Percentiles rank a stretch among this genome's conserved stretches.
These are phyloP conservation scores for Vanderwaltozyma tropicalis DNA, from an alignment of 805 yeast genomes.

Conservation along the genomic window DNA sequence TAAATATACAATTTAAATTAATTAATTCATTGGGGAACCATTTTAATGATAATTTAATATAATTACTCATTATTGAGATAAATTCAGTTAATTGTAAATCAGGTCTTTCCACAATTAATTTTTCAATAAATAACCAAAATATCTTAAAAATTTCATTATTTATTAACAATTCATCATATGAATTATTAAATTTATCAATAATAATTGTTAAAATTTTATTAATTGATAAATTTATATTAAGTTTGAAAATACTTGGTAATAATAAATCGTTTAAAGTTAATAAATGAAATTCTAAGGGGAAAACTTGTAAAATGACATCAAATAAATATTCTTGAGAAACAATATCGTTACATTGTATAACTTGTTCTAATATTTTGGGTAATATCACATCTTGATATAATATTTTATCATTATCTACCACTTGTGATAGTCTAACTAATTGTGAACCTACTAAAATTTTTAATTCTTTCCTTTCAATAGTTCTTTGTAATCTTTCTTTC, in stretches of 20 bases:
- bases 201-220: slow-evolving; percentile 63
- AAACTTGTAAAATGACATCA: slow-evolving; percentile 87
- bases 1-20: slow-evolving; percentile 54
- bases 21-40: slow-evolving; percentile 51
- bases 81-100: slow-evolving; percentile 60
- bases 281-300: slow-evolving; percentile 87
- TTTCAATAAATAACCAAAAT: slow-evolving; percentile 56
- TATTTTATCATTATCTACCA: slow-evolving; percentile 57
- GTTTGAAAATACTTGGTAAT: slow-evolving; percentile 44
- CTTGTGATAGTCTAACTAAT: slow-evolving; percentile 76
- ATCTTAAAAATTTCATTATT: slow-evolving; percentile 40
- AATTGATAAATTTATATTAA: slow-evolving; percentile 63
- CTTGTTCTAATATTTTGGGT: slow-evolving; percentile 78
- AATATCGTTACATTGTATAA: slow-evolving; percentile 82
- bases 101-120: slow-evolving; percentile 46
- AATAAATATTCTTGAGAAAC: slow-evolving; percentile 86
- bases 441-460: slow-evolving; percentile 90
- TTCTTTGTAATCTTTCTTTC: slow-evolving; percentile 63
- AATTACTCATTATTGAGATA: slow-evolving; percentile 52
- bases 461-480: slow-evolving; percentile 73
- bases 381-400: slow-evolving; percentile 43
- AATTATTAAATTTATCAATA: slow-evolving; percentile 22
- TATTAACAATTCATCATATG: neutral
- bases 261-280: slow-evolving; percentile 59
- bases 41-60: slow-evolving; percentile 50